Evolutionary conservation across 2,329 filamentous ascomycete species (phyloP).

Genomic region (Cylindrodendrum hubeiense): DNA sequence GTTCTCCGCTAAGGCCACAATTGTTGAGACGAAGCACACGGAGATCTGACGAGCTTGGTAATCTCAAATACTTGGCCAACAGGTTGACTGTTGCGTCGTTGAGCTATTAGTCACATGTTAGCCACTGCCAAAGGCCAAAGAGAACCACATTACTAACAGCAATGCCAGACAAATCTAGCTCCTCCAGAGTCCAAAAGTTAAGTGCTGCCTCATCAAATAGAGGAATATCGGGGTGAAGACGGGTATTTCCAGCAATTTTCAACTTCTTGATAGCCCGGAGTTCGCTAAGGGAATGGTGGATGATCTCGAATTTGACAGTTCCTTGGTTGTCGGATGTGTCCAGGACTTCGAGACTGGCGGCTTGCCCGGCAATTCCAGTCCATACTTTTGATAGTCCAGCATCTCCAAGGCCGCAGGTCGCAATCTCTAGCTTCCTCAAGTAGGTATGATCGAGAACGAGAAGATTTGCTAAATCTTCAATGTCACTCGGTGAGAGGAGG

Average conservation of each 20-base stretch:
- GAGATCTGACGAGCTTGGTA: conserved; percentile 55
- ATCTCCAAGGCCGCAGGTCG: conserved; percentile 65
- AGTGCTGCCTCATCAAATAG: conserved; percentile 61
- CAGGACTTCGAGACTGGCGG: conserved; percentile 59
- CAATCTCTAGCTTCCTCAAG: conserved; percentile 63
- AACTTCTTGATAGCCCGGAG: conserved; percentile 60
- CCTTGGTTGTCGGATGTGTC: conserved; percentile 67
- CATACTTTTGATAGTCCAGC: conserved; percentile 61
- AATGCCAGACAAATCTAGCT: conserved; percentile 67
- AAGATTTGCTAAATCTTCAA: conserved; percentile 59
- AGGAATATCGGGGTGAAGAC: conserved; percentile 58
- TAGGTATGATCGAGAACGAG: conserved; percentile 51
- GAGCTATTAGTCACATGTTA: conserved; percentile 50
- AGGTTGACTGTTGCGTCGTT: conserved; percentile 62
- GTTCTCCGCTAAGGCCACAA: conserved; percentile 64
- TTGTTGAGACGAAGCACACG: conserved; percentile 62
- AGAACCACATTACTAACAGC: conserved; percentile 52
- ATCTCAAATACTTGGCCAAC: conserved; percentile 60
- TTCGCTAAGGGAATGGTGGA: conserved; percentile 58
- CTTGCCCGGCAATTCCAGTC: conserved; percentile 59
- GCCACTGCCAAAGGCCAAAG: not conserved
- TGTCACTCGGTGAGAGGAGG: conserved; percentile 57
- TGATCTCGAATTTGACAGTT: conserved; percentile 60
- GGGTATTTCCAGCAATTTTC: conserved; percentile 64
- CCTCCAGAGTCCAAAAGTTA: conserved; percentile 61